Conservation (phyloP, 352 stramenopile genomes). For the Elongisporangium senticosum region DNA sequence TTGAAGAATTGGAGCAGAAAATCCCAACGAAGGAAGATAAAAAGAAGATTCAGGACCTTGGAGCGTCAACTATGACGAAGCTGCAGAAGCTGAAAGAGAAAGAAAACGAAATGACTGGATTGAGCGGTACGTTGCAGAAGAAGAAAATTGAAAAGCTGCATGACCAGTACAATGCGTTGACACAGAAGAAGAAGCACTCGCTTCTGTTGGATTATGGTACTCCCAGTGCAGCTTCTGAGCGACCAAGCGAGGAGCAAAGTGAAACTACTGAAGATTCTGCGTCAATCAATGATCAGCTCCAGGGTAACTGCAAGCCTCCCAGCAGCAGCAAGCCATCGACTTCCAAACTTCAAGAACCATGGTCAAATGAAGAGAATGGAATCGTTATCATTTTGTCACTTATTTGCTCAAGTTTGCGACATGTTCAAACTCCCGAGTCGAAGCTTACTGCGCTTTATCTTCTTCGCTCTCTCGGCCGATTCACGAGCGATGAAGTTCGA, state of each 20-base stretch:
- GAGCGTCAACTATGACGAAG: slow-evolving; percentile 24
- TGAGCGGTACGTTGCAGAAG: slow-evolving; percentile 68
- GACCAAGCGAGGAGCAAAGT: background rate
- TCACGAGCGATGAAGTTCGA: slow-evolving; percentile 90
- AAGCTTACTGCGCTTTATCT: slow-evolving; percentile 91
- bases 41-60: slow-evolving; percentile 10
- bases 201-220: slow-evolving; percentile 52
- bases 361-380: slow-evolving; percentile 63
- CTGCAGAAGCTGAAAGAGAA: slow-evolving; percentile 58
- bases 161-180: slow-evolving; percentile 75
- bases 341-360: slow-evolving; percentile 9
- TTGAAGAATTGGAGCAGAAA: slow-evolving; percentile 55
- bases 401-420: slow-evolving; percentile 77
- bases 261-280: background rate
- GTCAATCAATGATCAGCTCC: background rate
- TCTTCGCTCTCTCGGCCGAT: slow-evolving; percentile 84
- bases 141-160: slow-evolving; percentile 83
- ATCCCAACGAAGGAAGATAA: slow-evolving; percentile 35
- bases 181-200: slow-evolving; percentile 70
- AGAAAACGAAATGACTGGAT: slow-evolving; percentile 63
- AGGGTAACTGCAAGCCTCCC: background rate
- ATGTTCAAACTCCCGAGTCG: slow-evolving; percentile 80
- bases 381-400: slow-evolving; percentile 85
- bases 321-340: background rate
- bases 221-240: background rate